A percentile compares a stretch with the other conserved stretches of the same genome.
phyloP scores from a whole-genome alignment of 2,329 filamentous ascomycete genomes.

The Pseudocercospora crystallina region DNA sequence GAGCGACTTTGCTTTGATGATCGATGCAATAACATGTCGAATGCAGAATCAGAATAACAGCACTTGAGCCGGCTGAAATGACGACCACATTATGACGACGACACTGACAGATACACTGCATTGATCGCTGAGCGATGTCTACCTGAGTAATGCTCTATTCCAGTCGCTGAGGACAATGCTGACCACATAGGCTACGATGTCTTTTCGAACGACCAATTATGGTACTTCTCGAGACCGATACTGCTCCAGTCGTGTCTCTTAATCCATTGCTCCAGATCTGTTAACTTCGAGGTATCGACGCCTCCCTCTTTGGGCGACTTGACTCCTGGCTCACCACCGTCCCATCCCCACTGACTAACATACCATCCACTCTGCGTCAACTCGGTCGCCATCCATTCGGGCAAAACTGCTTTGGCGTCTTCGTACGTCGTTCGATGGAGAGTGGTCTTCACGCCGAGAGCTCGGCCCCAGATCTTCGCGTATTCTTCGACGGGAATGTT shows the following conservation, averaged over 20 bases:
- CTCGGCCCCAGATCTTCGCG: constrained; percentile 26
- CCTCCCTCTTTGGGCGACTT: constrained; percentile 21
- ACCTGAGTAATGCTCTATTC: no score
- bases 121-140: no score
- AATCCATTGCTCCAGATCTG: constrained; percentile 22
- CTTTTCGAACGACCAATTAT: no score
- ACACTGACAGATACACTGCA: no score
- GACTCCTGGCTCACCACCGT: constrained; percentile 25
- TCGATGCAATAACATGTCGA: no score
- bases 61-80: no score
- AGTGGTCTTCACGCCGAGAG: constrained; percentile 22
- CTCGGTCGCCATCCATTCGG: constrained; percentile 23
- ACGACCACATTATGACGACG: no score
- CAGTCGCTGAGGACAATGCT: no score
- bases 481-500: constrained; percentile 29
- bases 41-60: no score
- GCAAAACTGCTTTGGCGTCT: constrained; percentile 2
- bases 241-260: constrained; percentile 21
- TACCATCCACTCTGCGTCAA: constrained; percentile 20
- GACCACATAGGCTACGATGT: no score
- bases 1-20: no score
- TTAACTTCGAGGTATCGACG: constrained; percentile 17
- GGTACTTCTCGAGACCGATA: neutral
- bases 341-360: constrained; percentile 21
- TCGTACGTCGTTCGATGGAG: constrained; percentile 9